Conservation (phyloP, 78 protist genomes). For the Emiliania huxleyi region DNA sequence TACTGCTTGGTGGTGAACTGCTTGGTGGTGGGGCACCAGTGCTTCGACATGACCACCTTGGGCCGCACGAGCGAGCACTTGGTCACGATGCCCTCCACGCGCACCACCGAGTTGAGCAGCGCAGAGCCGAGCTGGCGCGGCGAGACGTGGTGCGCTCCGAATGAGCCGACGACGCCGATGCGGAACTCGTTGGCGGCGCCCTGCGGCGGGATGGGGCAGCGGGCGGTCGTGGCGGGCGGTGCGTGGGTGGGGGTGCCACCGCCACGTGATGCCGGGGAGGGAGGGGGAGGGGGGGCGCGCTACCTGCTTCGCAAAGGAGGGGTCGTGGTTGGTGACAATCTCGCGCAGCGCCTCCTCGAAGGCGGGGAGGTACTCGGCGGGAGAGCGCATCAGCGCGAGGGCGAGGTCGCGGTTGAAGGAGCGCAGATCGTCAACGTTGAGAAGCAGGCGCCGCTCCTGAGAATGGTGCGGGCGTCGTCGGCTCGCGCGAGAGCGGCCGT, state of each 20-base stretch:
- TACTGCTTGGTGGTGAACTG: constrained; percentile 21
- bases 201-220: background rate
- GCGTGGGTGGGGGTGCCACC: no score
- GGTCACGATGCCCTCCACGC: constrained; percentile 97
- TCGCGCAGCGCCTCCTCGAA: constrained; percentile 62
- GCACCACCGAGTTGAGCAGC: constrained; percentile 75
- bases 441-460: constrained; percentile 58
- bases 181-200: background rate
- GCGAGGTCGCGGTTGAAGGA: background rate
- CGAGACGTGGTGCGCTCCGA: constrained; percentile 66
- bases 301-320: background rate
- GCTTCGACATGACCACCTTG: constrained; percentile 79
- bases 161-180: constrained; percentile 86
- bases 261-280: no score
- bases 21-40: constrained; percentile 85
- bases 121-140: constrained; percentile 89
- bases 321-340: background rate
- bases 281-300: no score
- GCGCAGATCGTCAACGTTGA: constrained; percentile 56
- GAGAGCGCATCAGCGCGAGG: background rate
- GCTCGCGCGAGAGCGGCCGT: constrained; percentile 9
- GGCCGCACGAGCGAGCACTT: constrained; percentile 76
- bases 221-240: background rate
- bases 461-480: background rate
- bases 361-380: constrained; percentile 39